Base-by-base conservation (phyloP, 1,284 basidiomycete species). In the Somion occarium region DNA sequence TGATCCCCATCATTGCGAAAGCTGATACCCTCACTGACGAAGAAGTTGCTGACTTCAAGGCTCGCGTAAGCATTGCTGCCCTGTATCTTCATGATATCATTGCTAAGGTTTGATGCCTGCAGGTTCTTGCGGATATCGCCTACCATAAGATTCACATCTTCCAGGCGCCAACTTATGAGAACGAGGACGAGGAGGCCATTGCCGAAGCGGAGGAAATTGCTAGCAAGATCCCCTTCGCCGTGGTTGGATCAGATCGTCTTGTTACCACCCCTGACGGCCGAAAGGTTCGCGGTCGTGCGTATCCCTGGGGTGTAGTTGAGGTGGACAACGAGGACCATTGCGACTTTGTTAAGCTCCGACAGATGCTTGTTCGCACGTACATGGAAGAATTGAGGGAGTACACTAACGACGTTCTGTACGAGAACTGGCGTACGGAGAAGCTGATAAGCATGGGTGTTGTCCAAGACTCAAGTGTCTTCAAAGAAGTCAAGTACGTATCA, bases 271-370 rank as follows among this genome's bases (percentile, higher is more conserved):
- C 88, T 20, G 92, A 96, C 63, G 93, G 93, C 19, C 87, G 92
- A 56, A 76, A 85, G 69, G 93, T 96, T 49, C 88, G 95, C 60
- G 94, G 95, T 27, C 91, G 95, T 63, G 76, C 82, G 5, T 98
- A 98, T 69, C 95, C 95, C 7, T 98, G 95, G 95, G 94, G 94
- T 70, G 88, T 93, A 50, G 92, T 98, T 57, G 95, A 98, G 69
- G 95, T 98, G 46, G 94, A 98, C 75, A 97, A 98, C 64, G 94
- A 98, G 67, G 90, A 93, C 27, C 94, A 98, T 68, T 98, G 95
- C 61, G 95, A 98, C 70, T 98, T 98, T 69, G 93, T 97, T 70
- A 98, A 98, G 73, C 87, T 98, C 55, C 85, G 95, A 50, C 95
- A 98, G 71, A 98, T 98, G 95, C 87, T 98, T 44, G 89, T 98